These are phyloP conservation scores for Backusella circina DNA, from an alignment of 192 early-diverging fungal genomes.

Conservation along the genomic window DNA sequence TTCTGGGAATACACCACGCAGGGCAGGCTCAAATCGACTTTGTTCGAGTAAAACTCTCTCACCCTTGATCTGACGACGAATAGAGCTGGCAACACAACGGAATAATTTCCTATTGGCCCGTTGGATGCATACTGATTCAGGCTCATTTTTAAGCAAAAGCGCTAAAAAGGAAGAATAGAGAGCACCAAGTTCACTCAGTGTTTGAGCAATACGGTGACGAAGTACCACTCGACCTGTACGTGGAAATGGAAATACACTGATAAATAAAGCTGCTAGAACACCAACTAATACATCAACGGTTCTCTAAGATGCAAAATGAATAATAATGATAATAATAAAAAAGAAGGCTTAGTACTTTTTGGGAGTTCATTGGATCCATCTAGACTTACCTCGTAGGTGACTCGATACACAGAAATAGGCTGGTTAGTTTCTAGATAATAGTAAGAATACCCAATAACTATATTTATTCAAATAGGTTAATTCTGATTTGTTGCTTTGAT, in stretches of 20 bases:
- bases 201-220: conserved; percentile 27
- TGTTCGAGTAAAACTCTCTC: conserved; percentile 32
- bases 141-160: conserved; percentile 19
- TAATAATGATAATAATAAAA: background rate
- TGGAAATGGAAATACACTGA: conserved; percentile 30
- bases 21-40: conserved; percentile 35
- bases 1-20: conserved; percentile 31
- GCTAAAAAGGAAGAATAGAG: conserved; percentile 36
- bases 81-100: conserved; percentile 18
- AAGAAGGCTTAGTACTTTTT: no score
- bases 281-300: conserved; percentile 28
- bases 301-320: conserved; percentile 14
- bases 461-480: background rate
- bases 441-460: conserved; percentile 30
- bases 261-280: conserved; percentile 26
- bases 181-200: conserved; percentile 28
- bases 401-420: conserved; percentile 3
- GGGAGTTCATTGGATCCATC: background rate
- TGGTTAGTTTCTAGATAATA: background rate
- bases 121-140: background rate
- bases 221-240: conserved; percentile 34
- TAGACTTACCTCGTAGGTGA: conserved; percentile 17
- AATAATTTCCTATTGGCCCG: conserved; percentile 25
- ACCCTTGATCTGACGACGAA: conserved; percentile 30
- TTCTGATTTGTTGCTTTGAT: background rate